Base-by-base conservation (phyloP, 352 stramenopile genomes). In the Phytophthora ramorum region DNA sequence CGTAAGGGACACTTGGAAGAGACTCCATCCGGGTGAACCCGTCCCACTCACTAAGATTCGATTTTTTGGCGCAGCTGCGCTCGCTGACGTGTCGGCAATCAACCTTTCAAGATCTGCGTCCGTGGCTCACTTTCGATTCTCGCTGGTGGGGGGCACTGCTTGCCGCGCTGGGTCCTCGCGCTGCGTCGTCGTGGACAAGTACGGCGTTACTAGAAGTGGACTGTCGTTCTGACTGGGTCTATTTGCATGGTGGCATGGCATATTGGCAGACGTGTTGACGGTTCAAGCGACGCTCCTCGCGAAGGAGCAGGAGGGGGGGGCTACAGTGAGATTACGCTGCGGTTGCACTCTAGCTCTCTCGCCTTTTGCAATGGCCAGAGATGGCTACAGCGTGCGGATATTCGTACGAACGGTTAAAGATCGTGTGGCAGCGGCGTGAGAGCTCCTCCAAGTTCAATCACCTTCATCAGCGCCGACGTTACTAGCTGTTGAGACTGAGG, bases 61-160 rank as follows among this genome's bases (percentile, higher is more conserved):
- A 30, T 30, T 30, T 30, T 30, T 30, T 30, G 26, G 7, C 26
- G 26, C 26, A 30, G 26, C 26, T 30, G 26, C 26, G 26, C 24
- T 28, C 8, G 14, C 35, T 41, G 35, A 41, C 35, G 28, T 38
- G 6, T 38, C 32, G 32, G 10, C 32, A 41, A 41, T 41, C 35
- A 17, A 2, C 14, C 24, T 4, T 32, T 32, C 28, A 32, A 32
- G 28, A 9, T 12, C 14, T 4, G 37, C 13, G 5, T 30, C 44
- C 12, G 6, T 24, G 34, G 20, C 51, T 58, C 50, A 58, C 50
- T 58, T 58, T 22, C 50, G 20, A 58, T 58, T 58, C 51, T 17
- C 37, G 37, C 37, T 48, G 16, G 22, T 16, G 35, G 37, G n/a
- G 22, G 35, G 20, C 37, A 26, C 37, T 58, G 20, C 3, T 51